These are phyloP conservation scores for Cinchona pubescens DNA, from an alignment of 257 asterid species.

Conservation along the genomic window DNA sequence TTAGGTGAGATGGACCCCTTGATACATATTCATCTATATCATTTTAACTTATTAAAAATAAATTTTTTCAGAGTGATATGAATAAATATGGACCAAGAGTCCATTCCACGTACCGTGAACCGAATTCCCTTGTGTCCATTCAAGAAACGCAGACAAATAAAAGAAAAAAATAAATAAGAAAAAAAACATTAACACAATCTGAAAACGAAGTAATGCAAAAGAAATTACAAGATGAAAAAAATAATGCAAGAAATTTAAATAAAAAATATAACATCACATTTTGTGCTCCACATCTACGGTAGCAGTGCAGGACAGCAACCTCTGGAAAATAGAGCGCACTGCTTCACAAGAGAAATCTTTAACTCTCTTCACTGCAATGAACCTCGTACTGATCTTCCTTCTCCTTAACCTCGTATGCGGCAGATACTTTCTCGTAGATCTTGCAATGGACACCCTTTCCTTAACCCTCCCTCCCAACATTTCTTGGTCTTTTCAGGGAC, in stretches of 20 bases:
- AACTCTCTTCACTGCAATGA: slow-evolving; percentile 27
- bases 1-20: too few relatives aligned
- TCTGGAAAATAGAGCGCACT: slow-evolving; percentile 42
- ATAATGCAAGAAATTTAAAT: too few relatives aligned
- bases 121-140: too few relatives aligned
- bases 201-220: background rate
- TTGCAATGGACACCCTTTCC: slow-evolving; percentile 33
- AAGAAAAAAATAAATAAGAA: background rate
- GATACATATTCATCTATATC: too few relatives aligned
- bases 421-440: slow-evolving; percentile 14
- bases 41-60: too few relatives aligned
- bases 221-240: background rate
- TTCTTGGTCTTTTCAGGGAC: slow-evolving; percentile 55
- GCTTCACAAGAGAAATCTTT: slow-evolving; percentile 47
- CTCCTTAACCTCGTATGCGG: slow-evolving; percentile 18
- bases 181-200: background rate
- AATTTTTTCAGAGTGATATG: too few relatives aligned
- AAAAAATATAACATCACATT: background rate
- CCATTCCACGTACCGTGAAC: too few relatives aligned
- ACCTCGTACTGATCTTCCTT: slow-evolving; percentile 6
- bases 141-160: background rate
- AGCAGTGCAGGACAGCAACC: slow-evolving; percentile 50
- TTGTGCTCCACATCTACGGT: slow-evolving; percentile 40
- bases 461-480: slow-evolving; percentile 48
- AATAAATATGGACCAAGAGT: too few relatives aligned